These are phyloP conservation scores for Naematelia encephala DNA, from an alignment of 768 basidiomycete species.

Conservation along the genomic window DNA sequence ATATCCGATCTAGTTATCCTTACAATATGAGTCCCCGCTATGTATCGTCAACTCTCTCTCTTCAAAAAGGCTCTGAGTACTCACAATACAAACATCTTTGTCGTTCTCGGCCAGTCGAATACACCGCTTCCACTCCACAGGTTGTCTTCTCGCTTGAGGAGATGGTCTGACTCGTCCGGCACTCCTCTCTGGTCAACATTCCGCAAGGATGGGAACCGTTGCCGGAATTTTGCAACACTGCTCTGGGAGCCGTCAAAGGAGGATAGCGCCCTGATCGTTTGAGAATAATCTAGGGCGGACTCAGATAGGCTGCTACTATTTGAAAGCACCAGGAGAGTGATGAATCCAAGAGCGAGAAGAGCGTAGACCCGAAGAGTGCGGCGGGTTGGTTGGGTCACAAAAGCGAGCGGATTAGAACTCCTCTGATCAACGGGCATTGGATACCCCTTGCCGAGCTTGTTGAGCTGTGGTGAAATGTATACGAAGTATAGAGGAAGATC, in stretches of 20 bases:
- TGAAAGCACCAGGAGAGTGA: not conserved
- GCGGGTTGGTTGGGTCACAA: not conserved
- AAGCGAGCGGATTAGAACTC: not conserved
- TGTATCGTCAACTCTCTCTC: not conserved
- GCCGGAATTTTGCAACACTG: not conserved
- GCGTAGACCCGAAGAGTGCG: not conserved
- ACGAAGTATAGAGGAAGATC: no score
- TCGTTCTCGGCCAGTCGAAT: conserved; percentile 20
- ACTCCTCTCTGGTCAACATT: not conserved
- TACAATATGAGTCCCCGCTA: conserved; percentile 20
- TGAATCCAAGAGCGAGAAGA: not conserved
- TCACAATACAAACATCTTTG: conserved; percentile 21
- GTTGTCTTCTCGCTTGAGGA: not conserved
- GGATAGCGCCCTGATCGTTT: not conserved
- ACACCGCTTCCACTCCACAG: not conserved
- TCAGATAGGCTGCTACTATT: not conserved
- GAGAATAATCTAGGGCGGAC: not conserved
- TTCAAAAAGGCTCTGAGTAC: not conserved
- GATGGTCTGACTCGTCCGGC: not conserved
- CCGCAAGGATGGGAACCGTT: not conserved
- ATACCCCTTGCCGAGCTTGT: not conserved
- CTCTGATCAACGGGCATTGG: not conserved
- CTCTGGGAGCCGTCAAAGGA: not conserved
- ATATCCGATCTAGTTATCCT: conserved; percentile 1
- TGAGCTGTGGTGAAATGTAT: no score